Base-by-base conservation (phyloP, 164 flowering plant species). In the Aristolochia contorta region DNA sequence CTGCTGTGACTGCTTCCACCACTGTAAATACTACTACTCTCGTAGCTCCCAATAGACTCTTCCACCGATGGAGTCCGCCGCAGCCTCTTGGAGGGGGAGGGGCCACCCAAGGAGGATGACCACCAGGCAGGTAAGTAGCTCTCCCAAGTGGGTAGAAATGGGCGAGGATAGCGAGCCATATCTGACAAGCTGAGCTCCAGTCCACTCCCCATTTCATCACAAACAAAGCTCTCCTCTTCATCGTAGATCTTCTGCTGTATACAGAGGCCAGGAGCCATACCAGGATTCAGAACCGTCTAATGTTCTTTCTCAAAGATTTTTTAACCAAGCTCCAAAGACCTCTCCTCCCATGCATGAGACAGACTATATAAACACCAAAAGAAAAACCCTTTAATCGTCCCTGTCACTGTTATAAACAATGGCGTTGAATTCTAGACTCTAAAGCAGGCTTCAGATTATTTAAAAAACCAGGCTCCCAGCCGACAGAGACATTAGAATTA, bases 11-110 rank as follows among this genome's bases (percentile, higher is more conserved):
- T 37, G 52, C 73, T 51, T 4, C 61, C 54, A 23, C 57, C 27
- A 52, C 57, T 60, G 21, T 48, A 61, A 21, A 60, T 32, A 37
- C 54, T 32, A 37, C 54, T 49, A 24, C 58, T 53, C 58, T 57
- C 27, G 16, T 47, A 33, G 47, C 69, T 63, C n/a, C 64, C 71
- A 13, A 63, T 62, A 14, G 75, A 73, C 24, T 77, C 85, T 12
- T 61, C 54, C 6, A 52, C 2, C 32, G 70, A 69, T 0, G 27
- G 24, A 2, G 59, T 62, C 49, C 60, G 52, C 54, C 60, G 59
- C 24, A 48, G 32, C 69, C 70, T 66, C 57, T 71, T 71, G 33
- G 37, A 20, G 20, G 46, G 57, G 54, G 47, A 63, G 19, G 64
- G 27, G 45, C 53, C 59, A 41, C 54, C 69, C 33, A 66, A 37